Conservation (phyloP, 371 early-diverging fungal species). For the Mucor saturninus region DNA sequence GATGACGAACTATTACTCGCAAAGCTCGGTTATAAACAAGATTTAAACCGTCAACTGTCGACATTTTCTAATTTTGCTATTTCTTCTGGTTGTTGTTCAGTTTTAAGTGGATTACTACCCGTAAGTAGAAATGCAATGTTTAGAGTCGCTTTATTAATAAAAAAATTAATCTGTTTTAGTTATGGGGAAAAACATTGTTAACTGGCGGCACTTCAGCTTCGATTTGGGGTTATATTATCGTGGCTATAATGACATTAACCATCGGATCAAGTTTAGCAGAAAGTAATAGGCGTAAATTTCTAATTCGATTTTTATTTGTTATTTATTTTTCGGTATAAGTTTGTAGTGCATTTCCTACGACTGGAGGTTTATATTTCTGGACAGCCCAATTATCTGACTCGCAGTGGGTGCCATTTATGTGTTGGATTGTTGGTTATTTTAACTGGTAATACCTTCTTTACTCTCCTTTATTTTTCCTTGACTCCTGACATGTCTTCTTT, state of each 20-base stretch:
- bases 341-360: slow-evolving; percentile 38
- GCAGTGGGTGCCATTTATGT: slow-evolving; percentile 47
- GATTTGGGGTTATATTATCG: slow-evolving; percentile 68
- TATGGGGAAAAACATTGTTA: slow-evolving; percentile 44
- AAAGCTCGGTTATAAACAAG: slow-evolving; percentile 35
- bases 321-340: slow-evolving; percentile 7
- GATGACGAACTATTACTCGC: slow-evolving; percentile 33
- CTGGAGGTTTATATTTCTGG: slow-evolving; percentile 40
- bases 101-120: slow-evolving; percentile 51
- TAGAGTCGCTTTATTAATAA: no score
- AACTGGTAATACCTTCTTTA: slow-evolving; percentile 18
- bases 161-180: slow-evolving; percentile 11
- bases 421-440: slow-evolving; percentile 32
- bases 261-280: slow-evolving; percentile 67
- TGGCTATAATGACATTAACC: slow-evolving; percentile 55
- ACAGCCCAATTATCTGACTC: slow-evolving; percentile 35
- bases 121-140: no score
- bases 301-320: background rate
- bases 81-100: slow-evolving; percentile 59
- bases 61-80: slow-evolving; percentile 51
- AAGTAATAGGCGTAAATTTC: slow-evolving; percentile 25
- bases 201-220: slow-evolving; percentile 66
- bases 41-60: slow-evolving; percentile 27
- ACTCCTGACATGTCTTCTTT: slow-evolving; percentile 23
- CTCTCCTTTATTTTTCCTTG: slow-evolving; percentile 4